These are phyloP conservation scores for Narthecium ossifragum DNA, from an alignment of 106 monocot species.

Conservation along the genomic window DNA sequence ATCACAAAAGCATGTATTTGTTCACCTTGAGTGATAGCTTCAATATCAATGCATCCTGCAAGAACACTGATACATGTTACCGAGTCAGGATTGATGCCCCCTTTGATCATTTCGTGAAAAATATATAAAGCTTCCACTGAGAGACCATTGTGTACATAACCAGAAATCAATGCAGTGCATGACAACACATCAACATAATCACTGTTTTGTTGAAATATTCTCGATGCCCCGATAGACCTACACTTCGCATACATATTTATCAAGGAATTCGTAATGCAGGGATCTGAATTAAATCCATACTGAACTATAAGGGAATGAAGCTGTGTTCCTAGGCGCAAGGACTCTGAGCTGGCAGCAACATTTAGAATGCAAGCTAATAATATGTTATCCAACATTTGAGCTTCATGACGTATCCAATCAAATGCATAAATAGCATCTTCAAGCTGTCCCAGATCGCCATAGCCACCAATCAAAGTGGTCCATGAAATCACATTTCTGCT, in stretches of 20 bases:
- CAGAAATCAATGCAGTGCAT: slow-evolving; percentile 18
- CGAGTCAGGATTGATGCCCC: slow-evolving; percentile 5
- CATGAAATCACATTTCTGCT: slow-evolving; percentile 18
- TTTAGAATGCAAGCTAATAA: slow-evolving; percentile 14
- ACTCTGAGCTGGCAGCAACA: background rate
- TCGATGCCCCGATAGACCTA: slow-evolving; percentile 10
- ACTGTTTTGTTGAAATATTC: slow-evolving; percentile 12
- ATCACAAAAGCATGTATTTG: slow-evolving; percentile 26
- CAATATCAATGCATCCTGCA: slow-evolving; percentile 13
- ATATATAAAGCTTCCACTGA: slow-evolving; percentile 8
- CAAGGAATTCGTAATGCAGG: slow-evolving; percentile 10
- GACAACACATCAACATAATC: background rate
- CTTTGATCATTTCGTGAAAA: slow-evolving; percentile 15
- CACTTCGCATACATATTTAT: slow-evolving; percentile 31
- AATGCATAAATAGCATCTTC: slow-evolving; percentile 7
- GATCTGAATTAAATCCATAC: slow-evolving; percentile 1
- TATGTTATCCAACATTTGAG: background rate
- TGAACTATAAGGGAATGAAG: slow-evolving; percentile 14
- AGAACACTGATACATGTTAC: slow-evolving; percentile 16
- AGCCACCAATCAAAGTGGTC: slow-evolving; percentile 20
- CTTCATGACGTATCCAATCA: background rate
- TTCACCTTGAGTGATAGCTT: slow-evolving; percentile 10
- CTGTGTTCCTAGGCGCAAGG: slow-evolving; percentile 5
- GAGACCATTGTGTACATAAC: slow-evolving; percentile 16
- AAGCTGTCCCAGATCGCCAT: slow-evolving; percentile 5